phyloP scores from a whole-genome alignment of 768 basidiomycete species.

The Termitomyces sp. region DNA sequence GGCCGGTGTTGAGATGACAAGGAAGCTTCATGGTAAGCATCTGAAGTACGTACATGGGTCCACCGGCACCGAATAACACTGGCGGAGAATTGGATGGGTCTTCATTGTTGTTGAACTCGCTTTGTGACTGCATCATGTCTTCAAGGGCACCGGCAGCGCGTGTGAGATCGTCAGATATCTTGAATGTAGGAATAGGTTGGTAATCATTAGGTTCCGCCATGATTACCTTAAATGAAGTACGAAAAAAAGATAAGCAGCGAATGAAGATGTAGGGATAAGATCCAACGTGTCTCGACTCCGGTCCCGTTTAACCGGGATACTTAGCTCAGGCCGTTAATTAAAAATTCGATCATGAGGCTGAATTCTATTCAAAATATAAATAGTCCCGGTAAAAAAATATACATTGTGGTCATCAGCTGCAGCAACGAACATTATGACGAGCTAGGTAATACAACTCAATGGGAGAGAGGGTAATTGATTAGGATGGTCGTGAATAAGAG shows the following conservation, averaged over 20 bases:
- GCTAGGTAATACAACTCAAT: constrained; percentile 30
- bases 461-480: constrained; percentile 9
- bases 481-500: constrained; percentile 22
- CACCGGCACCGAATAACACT: constrained; percentile 67
- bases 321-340: too few species aligned
- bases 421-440: constrained; percentile 23
- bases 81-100: constrained; percentile 46
- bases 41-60: constrained; percentile 55
- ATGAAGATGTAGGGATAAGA: constrained; percentile 12
- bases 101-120: constrained; percentile 25
- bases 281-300: constrained; percentile 13
- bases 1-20: neutral
- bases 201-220: constrained; percentile 22
- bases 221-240: constrained; percentile 2
- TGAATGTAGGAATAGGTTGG: constrained; percentile 25
- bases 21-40: neutral
- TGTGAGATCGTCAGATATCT: constrained; percentile 43
- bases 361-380: neutral
- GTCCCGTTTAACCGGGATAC: neutral
- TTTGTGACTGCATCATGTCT: constrained; percentile 41
- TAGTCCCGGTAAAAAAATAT: neutral
- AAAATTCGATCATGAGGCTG: constrained; percentile 12
- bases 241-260: constrained; percentile 4
- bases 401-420: constrained; percentile 9
- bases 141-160: constrained; percentile 50